These are phyloP conservation scores for Tulasnella sp. DNA, from an alignment of 768 basidiomycete species.

Conservation along the genomic window DNA sequence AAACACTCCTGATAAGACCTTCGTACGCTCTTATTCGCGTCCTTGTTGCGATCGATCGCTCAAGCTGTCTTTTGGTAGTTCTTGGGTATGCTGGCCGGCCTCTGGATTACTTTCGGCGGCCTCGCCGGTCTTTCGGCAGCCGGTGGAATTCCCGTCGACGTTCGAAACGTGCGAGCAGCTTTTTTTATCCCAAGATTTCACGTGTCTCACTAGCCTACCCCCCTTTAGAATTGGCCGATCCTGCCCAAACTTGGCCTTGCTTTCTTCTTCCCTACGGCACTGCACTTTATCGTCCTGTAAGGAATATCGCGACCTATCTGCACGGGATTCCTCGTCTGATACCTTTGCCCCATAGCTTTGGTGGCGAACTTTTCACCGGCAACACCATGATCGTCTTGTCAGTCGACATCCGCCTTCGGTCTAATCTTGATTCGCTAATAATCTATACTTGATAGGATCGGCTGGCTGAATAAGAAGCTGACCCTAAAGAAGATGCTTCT, in stretches of 20 bases:
- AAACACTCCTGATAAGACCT: conserved; percentile 13
- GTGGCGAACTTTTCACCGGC: conserved; percentile 33
- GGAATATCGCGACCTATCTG: not conserved
- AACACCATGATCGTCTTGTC: conserved; percentile 32
- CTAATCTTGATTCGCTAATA: not conserved
- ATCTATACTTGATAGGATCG: not conserved
- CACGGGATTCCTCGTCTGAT: not conserved
- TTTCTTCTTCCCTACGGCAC: conserved; percentile 32
- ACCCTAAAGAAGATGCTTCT: conserved; percentile 29
- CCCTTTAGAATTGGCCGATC: conserved; percentile 30
- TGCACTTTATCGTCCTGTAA: conserved; percentile 20
- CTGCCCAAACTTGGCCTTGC: conserved; percentile 32
- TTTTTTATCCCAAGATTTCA: conserved; percentile 13
- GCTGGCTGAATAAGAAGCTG: conserved; percentile 26
- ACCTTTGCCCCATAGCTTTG: conserved; percentile 25
- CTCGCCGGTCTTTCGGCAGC: conserved; percentile 31
- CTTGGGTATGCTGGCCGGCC: conserved; percentile 32
- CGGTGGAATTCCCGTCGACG: conserved; percentile 21
- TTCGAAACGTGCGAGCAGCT: conserved; percentile 16
- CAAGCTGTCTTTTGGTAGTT: conserved; percentile 6
- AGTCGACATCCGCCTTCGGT: conserved; percentile 3
- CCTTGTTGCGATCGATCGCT: not conserved
- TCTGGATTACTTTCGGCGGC: conserved; percentile 33
- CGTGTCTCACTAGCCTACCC: not conserved
- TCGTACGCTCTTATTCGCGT: not conserved